Percentiles rank a stretch among this genome's conserved stretches.
These are phyloP conservation scores for Coelomomyces lativittatus DNA, from an alignment of 371 early-diverging fungal species.

Conservation along the genomic window DNA sequence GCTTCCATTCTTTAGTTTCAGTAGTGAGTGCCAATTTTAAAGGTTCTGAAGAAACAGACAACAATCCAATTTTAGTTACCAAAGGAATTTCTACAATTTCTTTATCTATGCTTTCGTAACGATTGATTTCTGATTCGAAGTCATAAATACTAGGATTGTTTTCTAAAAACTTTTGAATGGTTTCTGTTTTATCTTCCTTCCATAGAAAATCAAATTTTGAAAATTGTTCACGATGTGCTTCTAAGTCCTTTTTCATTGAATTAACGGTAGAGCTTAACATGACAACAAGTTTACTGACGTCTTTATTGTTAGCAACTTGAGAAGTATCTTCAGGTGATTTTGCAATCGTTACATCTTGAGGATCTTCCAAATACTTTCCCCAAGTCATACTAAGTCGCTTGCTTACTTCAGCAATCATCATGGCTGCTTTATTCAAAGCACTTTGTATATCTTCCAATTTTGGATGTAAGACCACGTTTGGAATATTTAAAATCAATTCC, in stretches of 20 bases:
- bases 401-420: constrained; percentile 29
- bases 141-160: constrained; percentile 29
- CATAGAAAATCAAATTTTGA: constrained; percentile 39
- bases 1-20: constrained; percentile 46
- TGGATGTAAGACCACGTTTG: constrained; percentile 38
- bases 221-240: constrained; percentile 35
- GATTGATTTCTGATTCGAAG: constrained; percentile 41
- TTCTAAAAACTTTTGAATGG: constrained; percentile 26
- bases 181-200: constrained; percentile 41
- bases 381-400: constrained; percentile 28
- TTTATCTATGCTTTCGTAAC: constrained; percentile 28
- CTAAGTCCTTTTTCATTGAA: constrained; percentile 42
- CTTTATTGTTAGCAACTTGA: constrained; percentile 44
- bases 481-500: constrained; percentile 32
- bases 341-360: constrained; percentile 11
- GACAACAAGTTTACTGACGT: constrained; percentile 29
- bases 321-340: constrained; percentile 30
- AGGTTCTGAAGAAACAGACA: constrained; percentile 34
- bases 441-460: constrained; percentile 44
- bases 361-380: constrained; percentile 15
- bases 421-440: constrained; percentile 24
- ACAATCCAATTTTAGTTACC: constrained; percentile 28
- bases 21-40: constrained; percentile 28
- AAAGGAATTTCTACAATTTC: constrained; percentile 29
- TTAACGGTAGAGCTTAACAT: constrained; percentile 28